Evolutionary conservation across 2,329 filamentous ascomycete genomes (phyloP), one percentile per base, ranked within the genome.

Genomic region (Penicillium sp.): DNA sequence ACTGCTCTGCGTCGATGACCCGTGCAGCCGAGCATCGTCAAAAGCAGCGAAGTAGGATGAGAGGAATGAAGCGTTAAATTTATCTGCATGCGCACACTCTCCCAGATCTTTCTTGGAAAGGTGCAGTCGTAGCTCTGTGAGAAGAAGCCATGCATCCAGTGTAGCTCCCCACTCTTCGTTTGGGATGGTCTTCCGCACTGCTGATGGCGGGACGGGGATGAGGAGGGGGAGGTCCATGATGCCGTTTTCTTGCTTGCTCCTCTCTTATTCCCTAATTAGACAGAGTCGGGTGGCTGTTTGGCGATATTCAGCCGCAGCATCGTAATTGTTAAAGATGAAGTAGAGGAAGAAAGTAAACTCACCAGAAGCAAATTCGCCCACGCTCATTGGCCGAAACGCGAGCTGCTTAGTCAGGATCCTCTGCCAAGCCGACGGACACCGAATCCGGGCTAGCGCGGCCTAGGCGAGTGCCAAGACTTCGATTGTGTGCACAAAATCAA

Each of bases 141-240:
- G 79, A 11, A 83, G 76, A 18, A 85, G 75, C 91, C 91, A 97
- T 35, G 90, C 86, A 61, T 88, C 83, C 47, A 95, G 76, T 68
- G 88, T 91, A 30, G 83, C 79, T 62, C 87, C 80, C 91, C 91
- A 96, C 73, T 96, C 90, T 51, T 80, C 74, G 3, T 84, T 74
- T 40, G 81, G 78, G 59, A 96, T 81, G 63, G 82, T 81, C 62
- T 82, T 81, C 66, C 85, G 85, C 76, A 91, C 85, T 55, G 78
- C 76, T 33, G 82, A 76, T 60, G 86, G 81, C 18, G 92, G 93
- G 65, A 94, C 91, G 20, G 88, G 83, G 57, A 88, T 91, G 72
- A 97, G 81, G 33, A 86, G 81, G 43, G 91, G 91, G 49, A 92
- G 75, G 54, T 75, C 68, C 71, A 79, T 78, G 69, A 71, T 64